These are phyloP conservation scores for Suillus subalutaceus DNA, from an alignment of 768 basidiomycete genomes.

Conservation along the genomic window DNA sequence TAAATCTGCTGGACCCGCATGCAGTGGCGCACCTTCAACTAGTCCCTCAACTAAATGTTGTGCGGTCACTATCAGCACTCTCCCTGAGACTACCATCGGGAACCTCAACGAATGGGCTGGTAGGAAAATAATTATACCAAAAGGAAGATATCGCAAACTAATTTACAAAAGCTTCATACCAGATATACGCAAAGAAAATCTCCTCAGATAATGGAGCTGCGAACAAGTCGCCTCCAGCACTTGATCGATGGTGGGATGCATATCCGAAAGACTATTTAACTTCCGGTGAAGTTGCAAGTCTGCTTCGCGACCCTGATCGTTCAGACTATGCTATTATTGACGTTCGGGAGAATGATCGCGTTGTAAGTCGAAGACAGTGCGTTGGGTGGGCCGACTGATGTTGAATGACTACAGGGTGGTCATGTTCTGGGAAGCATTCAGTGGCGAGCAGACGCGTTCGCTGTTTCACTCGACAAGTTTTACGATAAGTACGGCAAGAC, in stretches of 20 bases:
- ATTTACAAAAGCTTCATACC: slow-evolving; percentile 43
- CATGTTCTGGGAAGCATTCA: slow-evolving; percentile 56
- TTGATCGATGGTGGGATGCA: slow-evolving; percentile 57
- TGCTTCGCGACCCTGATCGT: slow-evolving; percentile 24
- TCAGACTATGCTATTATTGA: slow-evolving; percentile 48
- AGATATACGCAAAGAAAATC: slow-evolving; percentile 48
- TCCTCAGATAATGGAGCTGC: not conserved
- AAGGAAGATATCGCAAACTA: slow-evolving; percentile 5
- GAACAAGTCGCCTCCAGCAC: slow-evolving; percentile 18
- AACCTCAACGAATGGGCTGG: slow-evolving; percentile 50
- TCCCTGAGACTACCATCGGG: slow-evolving; percentile 19
- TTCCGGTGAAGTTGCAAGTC: slow-evolving; percentile 40
- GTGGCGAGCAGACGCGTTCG: slow-evolving; percentile 53
- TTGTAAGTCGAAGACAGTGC: slow-evolving; percentile 31
- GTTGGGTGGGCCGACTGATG: not conserved
- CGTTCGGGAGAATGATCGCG: slow-evolving; percentile 50
- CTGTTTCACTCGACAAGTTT: slow-evolving; percentile 45
- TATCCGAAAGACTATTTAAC: slow-evolving; percentile 43
- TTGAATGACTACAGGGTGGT: slow-evolving; percentile 44
- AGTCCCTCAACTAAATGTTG: slow-evolving; percentile 12
- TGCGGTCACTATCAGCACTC: not conserved
- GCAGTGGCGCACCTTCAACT: slow-evolving; percentile 20
- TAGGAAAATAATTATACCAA: slow-evolving; percentile 23
- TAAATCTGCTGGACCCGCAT: slow-evolving; percentile 20
- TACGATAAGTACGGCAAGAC: slow-evolving; percentile 43